Base-by-base conservation (phyloP, 306 rosid species). In the Quercus robur region DNA sequence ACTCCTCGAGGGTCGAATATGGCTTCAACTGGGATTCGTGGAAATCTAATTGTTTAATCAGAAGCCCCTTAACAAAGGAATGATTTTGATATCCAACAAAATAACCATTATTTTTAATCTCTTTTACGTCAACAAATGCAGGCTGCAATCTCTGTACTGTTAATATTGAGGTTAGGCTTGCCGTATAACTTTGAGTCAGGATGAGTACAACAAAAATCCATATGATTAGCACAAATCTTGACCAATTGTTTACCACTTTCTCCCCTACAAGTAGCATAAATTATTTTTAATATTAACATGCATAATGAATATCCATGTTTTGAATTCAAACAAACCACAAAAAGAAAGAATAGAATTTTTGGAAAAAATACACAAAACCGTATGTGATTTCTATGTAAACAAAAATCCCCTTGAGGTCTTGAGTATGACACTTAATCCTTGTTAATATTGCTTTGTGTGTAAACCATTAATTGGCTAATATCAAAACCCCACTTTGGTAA, bases 171-270 rank as follows among this genome's bases (percentile, higher is more conserved):
- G 44, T 38, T 38, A 38, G 10, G 44, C 10, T 38, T 38, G 44
- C 44, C 2, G 44, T 38, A 6, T 38, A 38, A 38, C 44, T 38
- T 38, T 38, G 44, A 38, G 44, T 38, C 2, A 38, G 9, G 44
- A 38, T 38, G 44, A 88, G 77, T 6, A 80, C 89, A 77, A 85
- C 82, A 68, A 88, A 78, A 51, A 88, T 5, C 90, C 90, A 87
- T 28, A 85, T 76, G 56, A 81, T 80, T 18, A 85, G 19, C 80
- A 87, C 87, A 56, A 87, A 80, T 38, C 85, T 71, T 13, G 91
- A 72, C 79, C 77, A 76, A 2, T 51, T 82, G 44, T 74, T 82
- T 56, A 68, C 61, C 58, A 87, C 69, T 12, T 26, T 74, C 76
- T 85, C 86, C 70, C 78, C 91, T 82, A 38, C 44, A 38, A 64